Evolutionary conservation across 768 basidiomycete species (phyloP), one percentile per base, ranked within the genome.

Genomic region (Lactarius indigo): DNA sequence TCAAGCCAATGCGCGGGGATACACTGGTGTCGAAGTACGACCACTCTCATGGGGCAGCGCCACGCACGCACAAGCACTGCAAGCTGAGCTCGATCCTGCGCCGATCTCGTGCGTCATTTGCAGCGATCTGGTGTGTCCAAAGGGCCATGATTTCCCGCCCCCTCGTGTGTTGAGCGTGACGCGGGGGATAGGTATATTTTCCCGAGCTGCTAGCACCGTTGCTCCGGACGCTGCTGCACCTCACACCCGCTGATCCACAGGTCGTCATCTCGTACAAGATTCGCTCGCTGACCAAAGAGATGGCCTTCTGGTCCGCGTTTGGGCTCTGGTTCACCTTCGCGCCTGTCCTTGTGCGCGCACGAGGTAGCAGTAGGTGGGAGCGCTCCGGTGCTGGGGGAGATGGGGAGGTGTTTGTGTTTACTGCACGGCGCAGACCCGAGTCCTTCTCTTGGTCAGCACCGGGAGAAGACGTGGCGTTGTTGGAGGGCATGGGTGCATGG

Each of bases 131-230:
- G 92, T 92, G 77, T 73, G 87, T 82, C 47, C n/a, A 8, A 33
- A 47, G 59, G 50, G 28, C 30, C n/a, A 13, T 30, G 37, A 39
- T 26, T 33, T 12, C 39, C 57, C 64, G 5, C 30, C n/a, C 12
- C n/a, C 20, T 41, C 18, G n/a, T 26, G 31, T 67, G 20, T 31
- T 44, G n/a, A 33, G 59, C 58, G 20, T 68, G n/a, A 57, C 63
- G 37, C 59, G 33, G 64, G 10, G 44, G 44, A 66, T 69, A 94
- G 90, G 84, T 96, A 15, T 96, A 96, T 76, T 95, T 95, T 72
- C 90, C 91, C 0, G 85, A 91, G 65, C 83, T 96, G 1, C 80
- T 92, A 13, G 90, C 86, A 0, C 90, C 90, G 5, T 83, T 96
- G 20, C 78, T 96, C 23, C 85, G 88, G 2, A 86, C 89, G 2